phyloP scores from a whole-genome alignment of 2,329 filamentous ascomycete genomes.

The Diplodia mutila region DNA sequence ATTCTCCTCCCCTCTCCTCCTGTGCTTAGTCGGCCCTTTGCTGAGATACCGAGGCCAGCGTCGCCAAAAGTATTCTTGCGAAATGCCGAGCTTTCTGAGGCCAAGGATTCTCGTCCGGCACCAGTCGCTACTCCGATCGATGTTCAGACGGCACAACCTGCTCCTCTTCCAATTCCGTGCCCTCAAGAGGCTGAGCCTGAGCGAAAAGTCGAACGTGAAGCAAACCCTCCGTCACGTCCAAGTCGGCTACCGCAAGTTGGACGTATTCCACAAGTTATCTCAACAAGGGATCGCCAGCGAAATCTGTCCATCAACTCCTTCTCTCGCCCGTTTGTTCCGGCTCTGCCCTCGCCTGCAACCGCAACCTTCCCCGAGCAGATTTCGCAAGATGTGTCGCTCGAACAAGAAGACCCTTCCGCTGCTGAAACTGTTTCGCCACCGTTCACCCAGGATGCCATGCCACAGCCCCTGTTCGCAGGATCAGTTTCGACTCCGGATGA shows the following conservation, averaged over 20 bases:
- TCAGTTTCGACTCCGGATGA: background rate
- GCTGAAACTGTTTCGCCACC: background rate
- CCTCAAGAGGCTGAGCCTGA: background rate
- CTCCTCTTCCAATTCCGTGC: background rate
- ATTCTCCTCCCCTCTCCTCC: constrained; percentile 40
- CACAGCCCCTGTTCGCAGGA: constrained; percentile 8
- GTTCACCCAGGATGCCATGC: constrained; percentile 3
- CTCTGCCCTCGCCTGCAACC: constrained; percentile 45
- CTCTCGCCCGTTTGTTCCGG: constrained; percentile 73
- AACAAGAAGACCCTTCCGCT: background rate
- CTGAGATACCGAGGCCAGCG: constrained; percentile 36
- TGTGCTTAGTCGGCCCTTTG: constrained; percentile 39
- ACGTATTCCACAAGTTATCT: constrained; percentile 81
- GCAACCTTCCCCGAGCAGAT: constrained; percentile 27
- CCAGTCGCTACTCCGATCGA: background rate
- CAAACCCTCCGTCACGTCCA: constrained; percentile 43
- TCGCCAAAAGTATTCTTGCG: constrained; percentile 40
- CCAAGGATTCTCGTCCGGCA: background rate
- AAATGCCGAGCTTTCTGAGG: background rate
- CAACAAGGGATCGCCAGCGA: constrained; percentile 64
- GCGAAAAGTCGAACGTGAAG: background rate
- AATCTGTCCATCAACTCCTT: constrained; percentile 77
- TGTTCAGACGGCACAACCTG: background rate
- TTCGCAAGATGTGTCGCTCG: background rate
- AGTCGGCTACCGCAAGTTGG: constrained; percentile 80